Evolutionary conservation across 164 flowering plant genomes (phyloP).

Genomic region (Brasenia schreberi): DNA sequence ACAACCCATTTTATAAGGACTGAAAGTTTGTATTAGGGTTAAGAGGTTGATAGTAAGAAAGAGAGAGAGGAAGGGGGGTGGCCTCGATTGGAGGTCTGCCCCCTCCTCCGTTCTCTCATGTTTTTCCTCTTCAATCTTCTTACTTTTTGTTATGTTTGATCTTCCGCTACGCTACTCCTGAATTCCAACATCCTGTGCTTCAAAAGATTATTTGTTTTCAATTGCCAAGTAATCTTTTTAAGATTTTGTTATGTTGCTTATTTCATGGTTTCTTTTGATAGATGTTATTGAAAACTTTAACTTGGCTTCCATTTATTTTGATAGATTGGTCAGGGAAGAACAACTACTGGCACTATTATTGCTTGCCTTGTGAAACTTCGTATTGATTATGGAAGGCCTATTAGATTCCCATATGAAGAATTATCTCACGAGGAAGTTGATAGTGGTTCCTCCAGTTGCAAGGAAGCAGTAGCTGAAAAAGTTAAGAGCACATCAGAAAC

Average conservation of each 20-base stretch:
- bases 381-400: constrained; percentile 71
- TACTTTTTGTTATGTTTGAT: too few species aligned
- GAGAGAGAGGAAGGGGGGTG: too few species aligned
- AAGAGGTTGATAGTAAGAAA: too few species aligned
- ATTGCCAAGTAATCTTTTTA: constrained; percentile 62
- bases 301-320: background rate
- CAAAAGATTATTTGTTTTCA: constrained; percentile 81
- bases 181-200: too few species aligned
- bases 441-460: constrained; percentile 52
- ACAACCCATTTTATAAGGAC: too few species aligned
- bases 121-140: too few species aligned
- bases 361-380: constrained; percentile 90
- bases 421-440: constrained; percentile 31
- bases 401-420: constrained; percentile 33
- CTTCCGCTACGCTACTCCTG: too few species aligned
- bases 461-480: constrained; percentile 37
- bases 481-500: constrained; percentile 10
- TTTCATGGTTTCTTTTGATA: background rate
- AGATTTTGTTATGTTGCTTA: background rate
- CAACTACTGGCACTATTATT: constrained; percentile 93
- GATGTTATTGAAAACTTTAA: background rate
- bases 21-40: too few species aligned
- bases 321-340: constrained; percentile 96
- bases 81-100: too few species aligned
- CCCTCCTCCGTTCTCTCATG: too few species aligned